These are phyloP conservation scores for Podila clonocystis DNA, from an alignment of 192 early-diverging fungal genomes.

Conservation along the genomic window DNA sequence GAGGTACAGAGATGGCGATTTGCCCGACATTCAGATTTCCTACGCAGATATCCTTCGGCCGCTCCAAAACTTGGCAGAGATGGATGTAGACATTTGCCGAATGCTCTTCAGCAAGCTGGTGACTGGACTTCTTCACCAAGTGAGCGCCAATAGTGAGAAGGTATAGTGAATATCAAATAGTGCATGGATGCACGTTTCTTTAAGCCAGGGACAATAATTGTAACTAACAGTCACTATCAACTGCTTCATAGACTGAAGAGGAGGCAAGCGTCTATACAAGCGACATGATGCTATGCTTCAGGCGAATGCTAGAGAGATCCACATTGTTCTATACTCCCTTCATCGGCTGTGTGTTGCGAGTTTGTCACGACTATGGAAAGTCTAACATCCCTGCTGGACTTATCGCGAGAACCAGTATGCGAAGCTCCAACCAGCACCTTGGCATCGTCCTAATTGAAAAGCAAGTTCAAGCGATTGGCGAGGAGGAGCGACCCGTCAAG, in stretches of 20 bases:
- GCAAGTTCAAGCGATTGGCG: constrained; percentile 33
- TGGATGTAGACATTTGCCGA: constrained; percentile 70
- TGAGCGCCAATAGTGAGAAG: constrained; percentile 28
- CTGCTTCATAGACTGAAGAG: constrained; percentile 21
- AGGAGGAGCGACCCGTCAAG: constrained; percentile 43
- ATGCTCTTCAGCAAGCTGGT: constrained; percentile 55
- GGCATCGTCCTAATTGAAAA: constrained; percentile 63
- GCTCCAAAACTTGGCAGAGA: constrained; percentile 63
- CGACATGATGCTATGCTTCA: constrained; percentile 29
- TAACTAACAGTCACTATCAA: not conserved
- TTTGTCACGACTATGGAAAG: constrained; percentile 56
- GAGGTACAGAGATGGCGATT: constrained; percentile 74
- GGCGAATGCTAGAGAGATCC: constrained; percentile 43
- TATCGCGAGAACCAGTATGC: constrained; percentile 42
- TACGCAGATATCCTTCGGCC: constrained; percentile 74
- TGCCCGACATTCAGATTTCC: constrained; percentile 83
- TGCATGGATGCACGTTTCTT: no score
- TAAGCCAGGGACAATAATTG: no score
- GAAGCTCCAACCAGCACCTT: constrained; percentile 61
- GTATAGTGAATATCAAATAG: constrained; percentile 14
- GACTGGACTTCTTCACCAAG: constrained; percentile 42
- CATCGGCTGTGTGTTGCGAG: constrained; percentile 59
- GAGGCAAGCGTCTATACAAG: constrained; percentile 30
- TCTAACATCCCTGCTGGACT: constrained; percentile 33
- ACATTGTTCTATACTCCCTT: constrained; percentile 54